phyloP scores from a whole-genome alignment of 805 yeast genomes.

The Kuraishia cidri region DNA sequence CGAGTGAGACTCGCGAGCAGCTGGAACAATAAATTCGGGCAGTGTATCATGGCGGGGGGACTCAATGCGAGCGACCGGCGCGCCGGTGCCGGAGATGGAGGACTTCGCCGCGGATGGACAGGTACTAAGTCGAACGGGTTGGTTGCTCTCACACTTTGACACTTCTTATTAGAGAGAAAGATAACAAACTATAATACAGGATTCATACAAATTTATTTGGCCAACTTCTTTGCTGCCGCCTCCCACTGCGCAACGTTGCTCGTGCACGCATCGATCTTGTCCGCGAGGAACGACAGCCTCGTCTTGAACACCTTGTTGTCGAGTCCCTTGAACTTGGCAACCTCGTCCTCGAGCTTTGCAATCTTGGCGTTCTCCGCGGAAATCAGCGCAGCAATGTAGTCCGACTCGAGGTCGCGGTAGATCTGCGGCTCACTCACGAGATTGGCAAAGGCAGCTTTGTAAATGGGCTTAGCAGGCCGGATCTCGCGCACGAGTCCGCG shows the following conservation, averaged over 20 bases:
- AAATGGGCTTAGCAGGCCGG: slow-evolving; percentile 78
- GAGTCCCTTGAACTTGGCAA: slow-evolving; percentile 45
- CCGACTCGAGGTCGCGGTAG: slow-evolving; percentile 54
- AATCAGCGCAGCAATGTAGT: slow-evolving; percentile 45
- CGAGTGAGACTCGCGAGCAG: too few species aligned
- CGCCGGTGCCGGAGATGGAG: too few species aligned
- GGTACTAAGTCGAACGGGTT: too few species aligned
- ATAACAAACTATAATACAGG: too few species aligned
- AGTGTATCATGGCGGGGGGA: too few species aligned
- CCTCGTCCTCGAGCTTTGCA: slow-evolving; percentile 59
- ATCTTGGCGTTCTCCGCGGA: slow-evolving; percentile 56
- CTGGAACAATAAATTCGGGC: too few species aligned
- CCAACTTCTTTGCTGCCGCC: not conserved
- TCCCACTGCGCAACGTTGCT: slow-evolving; percentile 3
- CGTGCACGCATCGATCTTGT: slow-evolving; percentile 58
- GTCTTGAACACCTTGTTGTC: slow-evolving; percentile 46
- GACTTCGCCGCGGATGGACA: too few species aligned
- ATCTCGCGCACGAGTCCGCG: slow-evolving; percentile 67
- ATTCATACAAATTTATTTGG: not conserved
- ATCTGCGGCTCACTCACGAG: slow-evolving; percentile 50
- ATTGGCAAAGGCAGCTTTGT: slow-evolving; percentile 65
- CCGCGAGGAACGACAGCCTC: slow-evolving; percentile 58
- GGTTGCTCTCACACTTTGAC: too few species aligned
- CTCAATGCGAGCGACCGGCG: too few species aligned
- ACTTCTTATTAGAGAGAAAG: too few species aligned